These are phyloP conservation scores for Penicillium psychrosexuale DNA, from an alignment of 2,329 filamentous ascomycete species.

Conservation along the genomic window DNA sequence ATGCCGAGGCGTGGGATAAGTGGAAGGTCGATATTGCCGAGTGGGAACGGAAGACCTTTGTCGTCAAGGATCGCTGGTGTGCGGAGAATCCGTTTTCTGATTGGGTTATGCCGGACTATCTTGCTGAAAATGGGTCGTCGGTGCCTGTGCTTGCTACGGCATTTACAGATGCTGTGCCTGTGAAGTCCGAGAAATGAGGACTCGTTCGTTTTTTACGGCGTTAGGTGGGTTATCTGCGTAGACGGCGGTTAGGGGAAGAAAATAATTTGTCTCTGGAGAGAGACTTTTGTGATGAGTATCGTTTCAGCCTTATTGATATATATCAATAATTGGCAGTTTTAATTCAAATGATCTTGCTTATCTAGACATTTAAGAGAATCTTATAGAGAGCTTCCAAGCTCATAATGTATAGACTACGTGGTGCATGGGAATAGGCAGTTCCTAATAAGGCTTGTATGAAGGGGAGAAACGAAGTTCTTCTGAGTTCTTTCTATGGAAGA, in stretches of 20 bases:
- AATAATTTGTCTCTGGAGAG: neutral
- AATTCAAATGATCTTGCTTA: neutral
- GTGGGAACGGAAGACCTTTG: conserved; percentile 41
- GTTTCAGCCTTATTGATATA: conserved; percentile 1
- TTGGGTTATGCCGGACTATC: conserved; percentile 22
- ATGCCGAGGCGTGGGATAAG: conserved; percentile 60
- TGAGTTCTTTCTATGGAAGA: neutral
- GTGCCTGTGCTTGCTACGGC: conserved; percentile 10
- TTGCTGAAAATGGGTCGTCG: neutral
- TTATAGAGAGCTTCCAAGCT: neutral
- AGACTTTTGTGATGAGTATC: neutral
- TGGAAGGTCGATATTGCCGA: conserved; percentile 70
- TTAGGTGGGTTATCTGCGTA: neutral
- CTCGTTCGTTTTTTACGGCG: neutral
- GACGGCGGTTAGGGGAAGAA: neutral
- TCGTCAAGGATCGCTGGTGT: conserved; percentile 43
- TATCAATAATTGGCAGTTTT: neutral
- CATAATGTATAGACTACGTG: neutral
- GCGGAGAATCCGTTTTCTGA: conserved; percentile 36
- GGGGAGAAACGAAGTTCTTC: no score
- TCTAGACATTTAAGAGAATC: neutral
- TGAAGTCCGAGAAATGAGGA: conserved; percentile 1
- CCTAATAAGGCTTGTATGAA: no score
- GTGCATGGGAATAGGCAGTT: no score
- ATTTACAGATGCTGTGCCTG: neutral